Evolutionary conservation across 2,329 filamentous ascomycete genomes (phyloP), one percentile per base, ranked within the genome.

Genomic region (Escovopsis weberi): DNA sequence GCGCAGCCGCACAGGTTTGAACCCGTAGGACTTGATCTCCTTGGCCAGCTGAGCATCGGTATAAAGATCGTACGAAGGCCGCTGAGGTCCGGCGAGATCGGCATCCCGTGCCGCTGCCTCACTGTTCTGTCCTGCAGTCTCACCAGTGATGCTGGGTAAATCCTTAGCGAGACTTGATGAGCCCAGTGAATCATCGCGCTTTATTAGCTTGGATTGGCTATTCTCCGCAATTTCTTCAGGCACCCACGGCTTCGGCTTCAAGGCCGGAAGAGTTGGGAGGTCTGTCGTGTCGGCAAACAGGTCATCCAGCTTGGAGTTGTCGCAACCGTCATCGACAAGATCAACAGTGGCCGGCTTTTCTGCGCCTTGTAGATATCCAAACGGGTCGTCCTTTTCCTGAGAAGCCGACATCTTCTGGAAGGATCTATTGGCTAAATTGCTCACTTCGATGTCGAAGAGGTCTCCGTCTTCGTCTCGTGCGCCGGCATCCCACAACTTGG

Each of bases 1-100:
- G 15, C 83, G 70, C 43, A 67, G 75, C 55, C 79, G 84, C 28
- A 87, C 64, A 1, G 78, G 65, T 54, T 87, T 88, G 60, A 88
- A 87, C 0, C 80, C 81, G 52, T 78, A 86, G 0, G 67, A 65
- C 5, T 70, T 63, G 37, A 88, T 63, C 52, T 81, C 70, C 43
- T 69, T 74, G 3, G 75, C 64, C 12, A 88, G 62, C 45, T 82
- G 74, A 8, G 67, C 60, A 47, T 81, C 78, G 3, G 78, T 78
- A 45, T 74, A 78, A 0, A 71, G 59, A 35, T 72, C 68, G 46
- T 73, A 87, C 10, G 74, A 70, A 2, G 82, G 81, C 39, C 56
- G 60, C 15, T 51, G 43, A 9, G 4, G 4, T 11, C 7, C 8
- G 28, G 7, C 8, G 28, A 9, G 8, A 11, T 11, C 28, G 28